Evolutionary conservation across 2,329 filamentous ascomycete genomes (phyloP), one percentile per base, ranked within the genome.

Genomic region (Dothideomycetes sp.): DNA sequence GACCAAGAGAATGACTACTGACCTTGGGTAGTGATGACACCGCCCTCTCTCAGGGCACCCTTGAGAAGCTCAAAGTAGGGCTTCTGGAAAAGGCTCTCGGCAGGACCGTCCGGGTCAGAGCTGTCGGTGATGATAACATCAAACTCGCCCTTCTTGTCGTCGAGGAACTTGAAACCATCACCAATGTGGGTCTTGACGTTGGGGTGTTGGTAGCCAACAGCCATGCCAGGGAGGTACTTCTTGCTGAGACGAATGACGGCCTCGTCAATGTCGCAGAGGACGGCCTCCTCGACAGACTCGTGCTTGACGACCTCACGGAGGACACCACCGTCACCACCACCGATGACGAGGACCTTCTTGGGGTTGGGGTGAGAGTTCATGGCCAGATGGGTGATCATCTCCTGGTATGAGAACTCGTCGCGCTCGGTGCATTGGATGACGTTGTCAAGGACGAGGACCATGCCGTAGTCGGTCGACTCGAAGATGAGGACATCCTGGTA

Each of bases 11-110:
- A 19, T 19, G 37, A 20, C 18, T 87, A 94, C 86, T 94, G 29
- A 98, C 91, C 91, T 95, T 98, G 91, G 63, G 91, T 98, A 69
- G 87, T 89, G 70, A 98, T 96, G 62, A 98, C 87, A 72, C 91
- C 91, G 68, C 88, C 89, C 59, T 94, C 86, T 53, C 84, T 80
- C 56, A 96, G 80, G 56, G 91, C 91, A 59, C 81, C 84, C 64
- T 82, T 74, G 48, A 98, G 77, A 53, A 98, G 80, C 75, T 95
- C 75, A 68, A 96, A 98, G 78, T 98, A 98, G 48, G 87, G 82
- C 76, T 95, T 95, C 77, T 96, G 78, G 82, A 98, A 98, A 51
- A 98, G 77, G 57, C 77, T 82, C 78, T 96, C 88, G 53, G 91
- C 91, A 22, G 91, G 91, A 50, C 91, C 91, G 64, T 96, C 91